These are phyloP conservation scores for Secale cereale DNA, from an alignment of 176 grass and related monocot genomes.

Conservation along the genomic window DNA sequence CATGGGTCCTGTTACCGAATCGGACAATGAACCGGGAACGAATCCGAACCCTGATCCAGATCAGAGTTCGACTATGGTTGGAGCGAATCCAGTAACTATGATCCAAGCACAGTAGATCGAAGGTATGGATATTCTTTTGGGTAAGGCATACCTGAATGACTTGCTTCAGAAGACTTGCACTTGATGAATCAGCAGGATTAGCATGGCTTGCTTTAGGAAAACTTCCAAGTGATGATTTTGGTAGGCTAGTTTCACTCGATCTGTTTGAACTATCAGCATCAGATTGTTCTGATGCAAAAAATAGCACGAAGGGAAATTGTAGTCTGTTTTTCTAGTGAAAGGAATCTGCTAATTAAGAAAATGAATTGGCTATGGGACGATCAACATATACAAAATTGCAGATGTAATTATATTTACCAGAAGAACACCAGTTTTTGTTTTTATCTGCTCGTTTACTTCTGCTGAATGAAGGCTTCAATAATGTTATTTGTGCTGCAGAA, in stretches of 20 bases:
- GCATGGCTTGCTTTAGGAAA: constrained; percentile 5
- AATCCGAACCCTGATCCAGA: too few species aligned
- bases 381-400: background rate
- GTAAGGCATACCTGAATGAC: constrained; percentile 25
- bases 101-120: background rate
- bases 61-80: too few species aligned
- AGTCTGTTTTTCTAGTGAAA: background rate
- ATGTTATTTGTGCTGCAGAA: constrained; percentile 30
- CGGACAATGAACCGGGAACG: too few species aligned
- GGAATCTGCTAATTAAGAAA: background rate
- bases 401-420: constrained; percentile 32
- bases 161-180: constrained; percentile 18
- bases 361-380: background rate
- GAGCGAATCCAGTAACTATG: too few species aligned
- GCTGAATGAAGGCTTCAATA: constrained; percentile 51
- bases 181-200: constrained; percentile 34
- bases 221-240: constrained; percentile 1
- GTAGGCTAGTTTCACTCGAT: constrained; percentile 14
- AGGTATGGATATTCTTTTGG: background rate
- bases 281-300: constrained; percentile 26
- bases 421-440: constrained; percentile 24
- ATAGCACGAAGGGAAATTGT: background rate
- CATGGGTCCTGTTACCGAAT: too few species aligned
- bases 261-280: constrained; percentile 30
- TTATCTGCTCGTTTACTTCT: constrained; percentile 39